Evolutionary conservation across 2,329 filamentous ascomycete species (phyloP).

Genomic region (Cladosporium sp.): DNA sequence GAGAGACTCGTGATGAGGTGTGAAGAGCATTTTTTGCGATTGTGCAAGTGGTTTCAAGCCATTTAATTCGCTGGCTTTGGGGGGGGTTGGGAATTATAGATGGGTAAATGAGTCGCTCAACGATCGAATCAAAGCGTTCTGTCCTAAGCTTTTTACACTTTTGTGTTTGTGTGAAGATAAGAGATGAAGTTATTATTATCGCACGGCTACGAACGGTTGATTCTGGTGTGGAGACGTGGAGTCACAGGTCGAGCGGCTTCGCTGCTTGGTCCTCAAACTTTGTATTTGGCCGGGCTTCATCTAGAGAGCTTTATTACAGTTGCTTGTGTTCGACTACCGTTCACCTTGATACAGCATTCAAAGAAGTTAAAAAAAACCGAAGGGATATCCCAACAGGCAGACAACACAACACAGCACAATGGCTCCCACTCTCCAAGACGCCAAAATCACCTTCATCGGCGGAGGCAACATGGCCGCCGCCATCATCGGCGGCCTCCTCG

Average conservation of each 20-base stretch:
- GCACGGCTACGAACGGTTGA: conserved; percentile 6
- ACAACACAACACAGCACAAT: neutral
- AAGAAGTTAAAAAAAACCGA: neutral
- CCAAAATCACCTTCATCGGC: conserved; percentile 15
- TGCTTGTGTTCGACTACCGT: no score
- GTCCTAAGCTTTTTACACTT: no score
- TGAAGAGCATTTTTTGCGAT: no score
- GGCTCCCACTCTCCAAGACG: conserved; percentile 8
- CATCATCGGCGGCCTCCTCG: conserved; percentile 25
- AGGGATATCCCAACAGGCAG: neutral
- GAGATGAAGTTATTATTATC: neutral
- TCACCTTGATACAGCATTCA: no score
- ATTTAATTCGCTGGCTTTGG: no score
- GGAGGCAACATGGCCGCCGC: conserved; percentile 28
- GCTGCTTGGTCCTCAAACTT: neutral
- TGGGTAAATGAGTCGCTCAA: no score
- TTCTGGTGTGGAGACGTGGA: neutral
- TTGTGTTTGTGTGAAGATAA: neutral
- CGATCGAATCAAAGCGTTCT: no score
- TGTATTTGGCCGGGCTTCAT: neutral
- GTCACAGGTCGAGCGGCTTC: neutral
- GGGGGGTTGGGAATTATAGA: no score
- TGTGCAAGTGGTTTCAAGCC: no score
- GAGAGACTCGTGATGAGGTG: no score
- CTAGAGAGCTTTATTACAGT: neutral